These are phyloP conservation scores for Flaveria ramosissima DNA, from an alignment of 129 eudicot species.

Conservation along the genomic window DNA sequence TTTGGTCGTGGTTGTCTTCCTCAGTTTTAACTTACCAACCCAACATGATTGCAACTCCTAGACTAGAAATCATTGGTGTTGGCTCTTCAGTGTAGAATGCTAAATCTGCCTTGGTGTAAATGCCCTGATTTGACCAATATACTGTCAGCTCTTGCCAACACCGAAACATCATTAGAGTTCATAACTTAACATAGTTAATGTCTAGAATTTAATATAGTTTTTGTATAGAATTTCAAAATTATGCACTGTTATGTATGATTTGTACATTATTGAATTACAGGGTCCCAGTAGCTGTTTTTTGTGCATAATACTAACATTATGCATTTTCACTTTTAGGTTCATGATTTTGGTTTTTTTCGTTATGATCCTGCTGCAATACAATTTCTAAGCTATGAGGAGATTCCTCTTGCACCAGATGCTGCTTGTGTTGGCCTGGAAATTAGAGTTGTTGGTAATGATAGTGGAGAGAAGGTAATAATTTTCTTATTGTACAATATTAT, in stretches of 20 bases:
- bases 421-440: constrained; percentile 96
- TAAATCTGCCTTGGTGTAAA: not conserved
- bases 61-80: too few species aligned
- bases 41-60: too few species aligned
- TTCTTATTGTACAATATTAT: not conserved
- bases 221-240: not conserved
- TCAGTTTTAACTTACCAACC: too few species aligned
- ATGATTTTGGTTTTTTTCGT: constrained; percentile 96
- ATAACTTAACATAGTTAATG: not conserved
- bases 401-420: constrained; percentile 97
- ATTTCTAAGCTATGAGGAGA: constrained; percentile 89
- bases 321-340: constrained; percentile 58
- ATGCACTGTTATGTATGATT: not conserved
- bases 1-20: too few species aligned
- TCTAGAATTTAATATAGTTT: not conserved
- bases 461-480: constrained; percentile 89
- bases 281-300: not conserved
- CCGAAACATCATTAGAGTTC: not conserved
- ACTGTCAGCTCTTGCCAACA: constrained; percentile 1
- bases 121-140: not conserved
- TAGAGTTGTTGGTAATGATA: constrained; percentile 97
- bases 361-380: constrained; percentile 89
- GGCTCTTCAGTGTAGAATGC: too few species aligned
- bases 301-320: constrained; percentile 18
- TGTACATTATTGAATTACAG: constrained; percentile 1